These are phyloP conservation scores for Talaromyces sp. DNA, from an alignment of 2,329 filamentous ascomycete species.

Conservation along the genomic window DNA sequence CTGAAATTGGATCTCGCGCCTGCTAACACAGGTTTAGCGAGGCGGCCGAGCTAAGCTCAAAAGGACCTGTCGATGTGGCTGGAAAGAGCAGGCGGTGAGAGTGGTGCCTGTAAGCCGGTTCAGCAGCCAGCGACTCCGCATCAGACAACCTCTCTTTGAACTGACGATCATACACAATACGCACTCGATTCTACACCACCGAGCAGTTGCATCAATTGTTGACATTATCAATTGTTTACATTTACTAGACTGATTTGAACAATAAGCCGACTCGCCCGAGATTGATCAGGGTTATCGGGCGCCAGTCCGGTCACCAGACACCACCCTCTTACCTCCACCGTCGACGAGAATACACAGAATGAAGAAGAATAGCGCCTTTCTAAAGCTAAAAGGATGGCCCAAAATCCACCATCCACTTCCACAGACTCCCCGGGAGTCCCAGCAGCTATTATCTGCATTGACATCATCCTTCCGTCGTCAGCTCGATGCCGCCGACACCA, in stretches of 20 bases:
- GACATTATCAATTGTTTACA: neutral
- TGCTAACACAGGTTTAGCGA: slow-evolving; percentile 31
- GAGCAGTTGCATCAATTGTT: neutral
- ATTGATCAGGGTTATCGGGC: neutral
- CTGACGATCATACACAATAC: neutral
- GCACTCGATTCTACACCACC: neutral
- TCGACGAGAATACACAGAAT: slow-evolving; percentile 22
- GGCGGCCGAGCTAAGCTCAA: slow-evolving; percentile 21
- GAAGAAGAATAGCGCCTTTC: slow-evolving; percentile 55
- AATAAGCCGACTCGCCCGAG: too few relatives aligned
- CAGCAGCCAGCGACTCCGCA: slow-evolving; percentile 12
- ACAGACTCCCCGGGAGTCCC: slow-evolving; percentile 57
- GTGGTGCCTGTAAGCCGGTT: neutral
- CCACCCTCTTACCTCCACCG: neutral
- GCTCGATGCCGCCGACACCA: slow-evolving; percentile 48
- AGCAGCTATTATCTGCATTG: slow-evolving; percentile 59
- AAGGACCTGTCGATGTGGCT: neutral
- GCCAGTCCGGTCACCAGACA: neutral
- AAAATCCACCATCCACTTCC: slow-evolving; percentile 55
- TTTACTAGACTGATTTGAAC: neutral
- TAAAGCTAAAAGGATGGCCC: slow-evolving; percentile 51
- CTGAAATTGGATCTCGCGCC: slow-evolving; percentile 23
- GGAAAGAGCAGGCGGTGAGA: slow-evolving; percentile 6
- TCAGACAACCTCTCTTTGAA: neutral
- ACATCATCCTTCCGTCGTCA: slow-evolving; percentile 64